Conservation (phyloP, 306 rosid species). For the Trichosanthes truncata region DNA sequence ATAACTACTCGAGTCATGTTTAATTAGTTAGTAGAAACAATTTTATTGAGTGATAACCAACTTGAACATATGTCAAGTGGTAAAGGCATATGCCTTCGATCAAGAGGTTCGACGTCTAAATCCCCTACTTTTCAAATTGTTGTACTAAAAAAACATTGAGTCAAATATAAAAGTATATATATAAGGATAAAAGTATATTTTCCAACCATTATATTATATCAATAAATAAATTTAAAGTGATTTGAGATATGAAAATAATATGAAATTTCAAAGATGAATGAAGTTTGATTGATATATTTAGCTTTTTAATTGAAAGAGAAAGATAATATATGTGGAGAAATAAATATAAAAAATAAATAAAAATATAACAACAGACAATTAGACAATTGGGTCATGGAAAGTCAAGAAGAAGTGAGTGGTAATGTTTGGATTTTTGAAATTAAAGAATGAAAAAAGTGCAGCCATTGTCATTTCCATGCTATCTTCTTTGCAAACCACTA, state of each 20-base stretch:
- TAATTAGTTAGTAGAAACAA: no score
- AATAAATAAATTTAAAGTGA: neutral
- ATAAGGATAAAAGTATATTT: no score
- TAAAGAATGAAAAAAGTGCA: neutral
- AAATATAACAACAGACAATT: neutral
- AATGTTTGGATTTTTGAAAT: neutral
- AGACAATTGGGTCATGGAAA: neutral
- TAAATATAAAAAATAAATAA: neutral
- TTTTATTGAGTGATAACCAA: no score
- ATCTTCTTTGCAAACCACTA: neutral
- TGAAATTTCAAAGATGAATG: neutral
- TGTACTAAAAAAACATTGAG: no score
- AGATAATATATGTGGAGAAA: neutral
- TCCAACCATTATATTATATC: neutral
- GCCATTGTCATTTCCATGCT: neutral
- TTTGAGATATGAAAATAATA: neutral
- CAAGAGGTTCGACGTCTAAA: no score
- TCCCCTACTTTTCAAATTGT: no score
- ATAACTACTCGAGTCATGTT: no score
- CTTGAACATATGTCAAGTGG: no score
- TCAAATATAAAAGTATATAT: no score
- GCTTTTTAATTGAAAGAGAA: neutral
- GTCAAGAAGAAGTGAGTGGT: neutral
- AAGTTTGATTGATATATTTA: neutral
- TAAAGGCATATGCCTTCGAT: no score